Evolutionary conservation across 164 flowering plant species (phyloP), one percentile per base, ranked within the genome.

Genomic region (Chloranthus sessilifolius): DNA sequence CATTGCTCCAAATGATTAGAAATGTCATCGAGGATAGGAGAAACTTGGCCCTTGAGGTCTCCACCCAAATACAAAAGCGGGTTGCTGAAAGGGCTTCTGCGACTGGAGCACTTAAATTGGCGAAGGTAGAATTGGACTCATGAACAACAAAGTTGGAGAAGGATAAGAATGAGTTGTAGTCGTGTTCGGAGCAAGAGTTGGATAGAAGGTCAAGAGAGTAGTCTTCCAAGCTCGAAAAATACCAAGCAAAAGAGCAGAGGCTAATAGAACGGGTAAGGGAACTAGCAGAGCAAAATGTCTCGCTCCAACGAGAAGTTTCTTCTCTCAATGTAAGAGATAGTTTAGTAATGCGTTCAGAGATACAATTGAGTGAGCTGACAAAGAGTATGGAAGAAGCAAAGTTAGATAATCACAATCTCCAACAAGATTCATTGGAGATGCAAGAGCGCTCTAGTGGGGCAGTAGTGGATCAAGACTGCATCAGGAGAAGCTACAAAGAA

Each of bases 271-370:
- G 99, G 47, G 88, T 87, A 33, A 70, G 90, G 63, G 96, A 94
- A 61, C 82, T 94, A 5, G 97, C 97, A 27, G 97, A 94, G 72
- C 95, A 84, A 43, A 89, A 89, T 71, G 97, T 89, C 35, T 76
- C 85, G 2, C 77, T 89, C 30, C 99, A 89, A 64, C 83, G 87
- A 62, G 95, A 94, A 66, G 79, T 81, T 11, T 80, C 86, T 45
- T 69, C 80, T 7, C 64, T 72, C 29, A 71, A 61, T 57, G 83
- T 74, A 55, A 78, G 56, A 61, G 95, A 83, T 63, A 69, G 29
- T 59, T 60, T 53, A 48, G 50, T 74, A 11, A 45, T 53, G 5
- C 41, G 59, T 61, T 72, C 67, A 9, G 86, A 84, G 64, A 50
- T 50, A 54, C 77, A 82, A 30, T 56, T 82, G 12, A 66, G 66